Evolutionary conservation across 495 filamentous ascomycete species (phyloP), one percentile per base, ranked within the genome.

Genomic region (Aspergillus bridgeri): DNA sequence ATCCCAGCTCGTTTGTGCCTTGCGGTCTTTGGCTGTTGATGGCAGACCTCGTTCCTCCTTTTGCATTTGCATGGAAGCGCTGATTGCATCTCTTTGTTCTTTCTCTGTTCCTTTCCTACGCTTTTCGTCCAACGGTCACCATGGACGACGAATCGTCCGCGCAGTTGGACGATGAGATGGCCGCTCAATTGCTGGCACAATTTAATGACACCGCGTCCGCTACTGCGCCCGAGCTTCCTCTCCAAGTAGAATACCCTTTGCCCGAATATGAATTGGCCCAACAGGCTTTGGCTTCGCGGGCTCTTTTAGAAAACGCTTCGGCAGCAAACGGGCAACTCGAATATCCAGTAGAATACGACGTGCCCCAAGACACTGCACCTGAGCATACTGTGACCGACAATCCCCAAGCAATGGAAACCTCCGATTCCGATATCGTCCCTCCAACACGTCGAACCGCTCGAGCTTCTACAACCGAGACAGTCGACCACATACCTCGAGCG

Each of bases 151-250:
- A 62, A 21, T 29, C 42, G 17, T 18, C 2, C 38, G 6, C 33
- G 17, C 50, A 52, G 21, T 22, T 52, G 29, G 17, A 52, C 23
- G 60, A 65, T 51, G 63, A 63, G 3, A 52, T 62, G 18, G 64
- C 60, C 21, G 55, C 57, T 1, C 62, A 68, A 33, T 42, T 65
- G 2, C 49, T 65, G 25, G 52, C 59, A 8, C 60, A 69, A 25
- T 60, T 66, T 20, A 42, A 60, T 4, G 27, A 51, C 27, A 2
- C 33, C 9, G 13, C 7, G 4, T 11, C 33, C 7, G 9, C 9
- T 15, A 15, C 33, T 38, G 33, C 0, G 6, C 38, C 17, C 24
- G 21, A 52, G 18, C 0, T 0, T 23, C 33, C 33, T 38, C 33
- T 13, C 33, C 33, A 38, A 13, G 13, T 15, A 13, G 33, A 38